These are phyloP conservation scores for Lactarius tabidus DNA, from an alignment of 768 basidiomycete species.

Conservation along the genomic window DNA sequence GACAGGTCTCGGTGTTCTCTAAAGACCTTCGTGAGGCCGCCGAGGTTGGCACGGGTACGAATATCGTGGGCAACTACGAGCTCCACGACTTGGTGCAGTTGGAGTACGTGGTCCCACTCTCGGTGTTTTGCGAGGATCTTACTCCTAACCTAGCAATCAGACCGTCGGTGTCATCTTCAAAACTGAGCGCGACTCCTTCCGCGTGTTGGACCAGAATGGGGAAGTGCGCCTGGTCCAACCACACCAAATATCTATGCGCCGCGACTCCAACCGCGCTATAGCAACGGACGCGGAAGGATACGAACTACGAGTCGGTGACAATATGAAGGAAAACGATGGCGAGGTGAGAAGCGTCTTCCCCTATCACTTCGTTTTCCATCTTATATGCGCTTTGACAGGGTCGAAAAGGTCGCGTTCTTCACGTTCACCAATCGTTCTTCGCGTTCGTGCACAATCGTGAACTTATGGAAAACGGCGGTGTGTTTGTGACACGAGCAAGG, in stretches of 20 bases:
- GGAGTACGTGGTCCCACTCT: conserved; percentile 59
- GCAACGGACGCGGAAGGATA: conserved; percentile 88
- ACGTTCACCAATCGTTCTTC: conserved; percentile 91
- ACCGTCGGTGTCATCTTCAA: conserved; percentile 98
- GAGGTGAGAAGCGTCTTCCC: conserved; percentile 51
- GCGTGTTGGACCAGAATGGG: conserved; percentile 92
- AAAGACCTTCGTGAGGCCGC: conserved; percentile 97
- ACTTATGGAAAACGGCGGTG: conserved; percentile 83
- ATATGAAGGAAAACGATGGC: conserved; percentile 87
- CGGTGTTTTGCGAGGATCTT: not conserved
- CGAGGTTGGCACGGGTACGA: conserved; percentile 90
- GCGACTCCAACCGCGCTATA: conserved; percentile 75
- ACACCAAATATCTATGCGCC: conserved; percentile 90
- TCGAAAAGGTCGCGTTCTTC: conserved; percentile 86
- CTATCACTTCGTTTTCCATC: not conserved
- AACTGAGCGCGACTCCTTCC: conserved; percentile 93
- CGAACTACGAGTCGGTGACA: conserved; percentile 82
- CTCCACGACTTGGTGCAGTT: conserved; percentile 95
- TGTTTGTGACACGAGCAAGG: conserved; percentile 88
- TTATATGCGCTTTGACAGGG: conserved; percentile 41
- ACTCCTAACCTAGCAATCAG: conserved; percentile 55
- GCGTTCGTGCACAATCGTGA: conserved; percentile 95
- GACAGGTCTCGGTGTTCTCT: conserved; percentile 90
- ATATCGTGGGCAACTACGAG: conserved; percentile 90
- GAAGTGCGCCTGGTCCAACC: conserved; percentile 86